Percentiles rank a stretch among this genome's conserved stretches.
phyloP scores from a whole-genome alignment of 2,329 filamentous ascomycete species.

The Aspergillus sp. region DNA sequence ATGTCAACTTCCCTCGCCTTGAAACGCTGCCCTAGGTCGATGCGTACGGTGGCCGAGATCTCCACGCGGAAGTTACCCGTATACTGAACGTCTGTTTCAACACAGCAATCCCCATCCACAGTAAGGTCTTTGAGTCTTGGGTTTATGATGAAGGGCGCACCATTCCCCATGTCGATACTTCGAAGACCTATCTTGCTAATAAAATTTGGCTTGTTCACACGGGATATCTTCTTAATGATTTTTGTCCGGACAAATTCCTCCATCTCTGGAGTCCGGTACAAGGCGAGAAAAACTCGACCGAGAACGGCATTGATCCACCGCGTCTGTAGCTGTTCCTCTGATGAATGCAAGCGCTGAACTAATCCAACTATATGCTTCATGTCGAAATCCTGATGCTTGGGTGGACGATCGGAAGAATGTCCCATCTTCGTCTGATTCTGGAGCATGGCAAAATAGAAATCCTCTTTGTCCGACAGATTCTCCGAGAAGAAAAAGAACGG shows the following conservation, averaged over 20 bases:
- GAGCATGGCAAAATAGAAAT: constrained; percentile 93
- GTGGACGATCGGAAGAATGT: constrained; percentile 57
- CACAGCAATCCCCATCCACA: constrained; percentile 83
- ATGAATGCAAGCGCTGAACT: constrained; percentile 86
- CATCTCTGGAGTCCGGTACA: constrained; percentile 82
- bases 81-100: constrained; percentile 86
- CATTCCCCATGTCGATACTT: constrained; percentile 80
- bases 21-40: constrained; percentile 85
- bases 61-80: constrained; percentile 86
- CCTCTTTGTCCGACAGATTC: constrained; percentile 94
- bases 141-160: constrained; percentile 85
- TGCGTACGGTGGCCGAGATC: constrained; percentile 86
- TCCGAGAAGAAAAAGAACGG: constrained; percentile 95
- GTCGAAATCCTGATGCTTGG: constrained; percentile 73
- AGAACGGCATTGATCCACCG: constrained; percentile 92
- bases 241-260: constrained; percentile 78
- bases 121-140: constrained; percentile 84
- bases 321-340: constrained; percentile 85
- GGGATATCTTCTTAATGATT: constrained; percentile 92
- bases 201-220: constrained; percentile 88
- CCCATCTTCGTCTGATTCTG: constrained; percentile 75
- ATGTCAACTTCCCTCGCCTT: constrained; percentile 88
- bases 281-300: constrained; percentile 79
- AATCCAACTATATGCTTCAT: constrained; percentile 83
- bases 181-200: constrained; percentile 81